phyloP scores from a whole-genome alignment of 306 rosid genomes.

The Psophocarpus tetragonolobus region DNA sequence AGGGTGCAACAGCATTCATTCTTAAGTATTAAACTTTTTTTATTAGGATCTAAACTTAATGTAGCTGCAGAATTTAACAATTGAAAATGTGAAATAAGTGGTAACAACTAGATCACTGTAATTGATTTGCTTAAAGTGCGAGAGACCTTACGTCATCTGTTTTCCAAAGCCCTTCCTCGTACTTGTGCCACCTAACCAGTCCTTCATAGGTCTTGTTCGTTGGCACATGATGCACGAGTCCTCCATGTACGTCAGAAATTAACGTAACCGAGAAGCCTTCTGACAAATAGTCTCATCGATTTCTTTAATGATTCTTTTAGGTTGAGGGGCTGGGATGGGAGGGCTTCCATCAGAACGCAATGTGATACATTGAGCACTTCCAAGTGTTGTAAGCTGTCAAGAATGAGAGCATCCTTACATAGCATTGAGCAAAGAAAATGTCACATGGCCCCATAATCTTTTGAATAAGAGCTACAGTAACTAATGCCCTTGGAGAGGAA shows the following conservation, averaged over 20 bases:
- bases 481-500: slow-evolving; percentile 87
- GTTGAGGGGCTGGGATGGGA: slow-evolving; percentile 50
- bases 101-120: slow-evolving; percentile 17
- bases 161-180: slow-evolving; percentile 76
- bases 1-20: slow-evolving; percentile 18
- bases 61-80: slow-evolving; percentile 8
- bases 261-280: slow-evolving; percentile 62
- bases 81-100: slow-evolving; percentile 11
- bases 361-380: slow-evolving; percentile 82
- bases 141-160: slow-evolving; percentile 66
- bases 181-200: slow-evolving; percentile 80
- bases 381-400: slow-evolving; percentile 52
- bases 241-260: slow-evolving; percentile 64
- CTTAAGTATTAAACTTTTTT: slow-evolving; percentile 20
- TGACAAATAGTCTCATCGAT: slow-evolving; percentile 49
- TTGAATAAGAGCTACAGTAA: slow-evolving; percentile 75
- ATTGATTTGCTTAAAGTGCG: slow-evolving; percentile 40
- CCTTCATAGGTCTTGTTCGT: slow-evolving; percentile 66
- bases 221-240: slow-evolving; percentile 72
- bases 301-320: slow-evolving; percentile 39
- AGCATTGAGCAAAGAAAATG: slow-evolving; percentile 46
- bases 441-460: slow-evolving; percentile 90
- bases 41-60: slow-evolving; percentile 37
- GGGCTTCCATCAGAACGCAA: slow-evolving; percentile 53
- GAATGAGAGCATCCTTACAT: slow-evolving; percentile 51